Conservation (phyloP, 441 rosid species). For the Erodium moschatum region DNA sequence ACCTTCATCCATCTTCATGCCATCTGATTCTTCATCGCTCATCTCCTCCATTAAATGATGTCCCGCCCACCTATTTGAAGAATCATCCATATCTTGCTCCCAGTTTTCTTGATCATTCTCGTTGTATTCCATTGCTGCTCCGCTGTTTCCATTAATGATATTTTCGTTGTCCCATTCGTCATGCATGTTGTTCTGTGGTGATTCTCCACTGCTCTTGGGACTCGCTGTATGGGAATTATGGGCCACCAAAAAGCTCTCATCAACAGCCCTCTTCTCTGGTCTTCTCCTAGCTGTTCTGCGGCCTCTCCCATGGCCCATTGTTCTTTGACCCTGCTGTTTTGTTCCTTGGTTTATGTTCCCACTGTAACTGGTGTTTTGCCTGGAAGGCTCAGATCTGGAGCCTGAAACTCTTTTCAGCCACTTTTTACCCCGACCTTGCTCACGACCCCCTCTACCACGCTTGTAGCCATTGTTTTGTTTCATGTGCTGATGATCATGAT, state of each 20-base stretch:
- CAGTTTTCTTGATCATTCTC: conserved; percentile 29
- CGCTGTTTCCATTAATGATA: conserved; percentile 27
- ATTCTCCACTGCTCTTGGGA: not conserved
- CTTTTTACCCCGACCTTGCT: conserved; percentile 37
- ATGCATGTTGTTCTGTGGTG: conserved; percentile 25
- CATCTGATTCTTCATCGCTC: conserved; percentile 25
- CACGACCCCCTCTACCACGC: conserved; percentile 38
- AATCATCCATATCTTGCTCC: not conserved
- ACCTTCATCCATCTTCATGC: conserved; percentile 20
- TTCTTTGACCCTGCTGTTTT: conserved; percentile 35
- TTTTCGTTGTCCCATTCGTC: conserved; percentile 38
- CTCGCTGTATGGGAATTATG: conserved; percentile 15
- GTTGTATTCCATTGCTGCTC: conserved; percentile 15
- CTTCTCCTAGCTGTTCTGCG: conserved; percentile 41
- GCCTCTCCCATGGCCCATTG: conserved; percentile 44
- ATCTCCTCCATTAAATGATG: conserved; percentile 1
- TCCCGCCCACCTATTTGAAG: not conserved
- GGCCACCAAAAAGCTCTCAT: conserved; percentile 20
- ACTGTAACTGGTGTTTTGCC: conserved; percentile 21
- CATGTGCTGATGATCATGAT: conserved; percentile 14
- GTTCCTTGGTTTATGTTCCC: no score
- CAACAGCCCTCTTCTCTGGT: conserved; percentile 32
- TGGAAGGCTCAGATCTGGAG: conserved; percentile 37
- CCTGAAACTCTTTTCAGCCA: conserved; percentile 39
- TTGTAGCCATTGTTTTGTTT: conserved; percentile 22